phyloP scores from a whole-genome alignment of 1,284 basidiomycete species.

The Trametes polyzona region DNA sequence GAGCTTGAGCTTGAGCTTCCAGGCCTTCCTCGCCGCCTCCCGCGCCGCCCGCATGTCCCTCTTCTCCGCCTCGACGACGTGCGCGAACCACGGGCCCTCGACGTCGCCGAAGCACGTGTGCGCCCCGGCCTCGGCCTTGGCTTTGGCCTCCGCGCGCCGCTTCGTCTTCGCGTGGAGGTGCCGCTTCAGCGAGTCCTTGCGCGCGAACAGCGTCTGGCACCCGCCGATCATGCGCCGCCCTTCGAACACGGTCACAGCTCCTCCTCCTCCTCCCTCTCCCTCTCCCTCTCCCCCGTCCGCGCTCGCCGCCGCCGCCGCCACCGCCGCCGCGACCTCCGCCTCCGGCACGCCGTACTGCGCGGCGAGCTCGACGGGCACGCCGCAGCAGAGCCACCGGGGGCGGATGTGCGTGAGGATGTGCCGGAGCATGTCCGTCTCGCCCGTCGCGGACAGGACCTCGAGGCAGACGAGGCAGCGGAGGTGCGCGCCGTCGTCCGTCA shows the following conservation, averaged over 20 bases:
- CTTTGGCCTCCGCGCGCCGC: neutral
- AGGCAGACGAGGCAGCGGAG: conserved; percentile 17
- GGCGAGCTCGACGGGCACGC: conserved; percentile 15
- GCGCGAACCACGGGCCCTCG: neutral
- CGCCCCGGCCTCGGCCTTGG: neutral
- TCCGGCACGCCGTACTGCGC: conserved; percentile 19
- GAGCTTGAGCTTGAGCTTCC: no score
- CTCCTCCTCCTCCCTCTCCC: conserved; percentile 33
- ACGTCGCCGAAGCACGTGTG: neutral
- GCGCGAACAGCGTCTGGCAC: conserved; percentile 55
- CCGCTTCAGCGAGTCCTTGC: conserved; percentile 58
- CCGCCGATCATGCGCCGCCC: conserved; percentile 50
- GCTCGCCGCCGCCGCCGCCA: no score
- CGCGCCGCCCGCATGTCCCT: neutral
- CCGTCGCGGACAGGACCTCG: conserved; percentile 14
- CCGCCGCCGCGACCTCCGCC: conserved; percentile 45
- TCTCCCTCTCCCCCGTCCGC: neutral
- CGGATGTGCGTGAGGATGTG: conserved; percentile 24
- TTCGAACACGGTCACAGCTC: conserved; percentile 32
- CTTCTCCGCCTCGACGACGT: neutral
- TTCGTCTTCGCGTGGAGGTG: conserved; percentile 43
- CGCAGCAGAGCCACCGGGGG: conserved; percentile 21
- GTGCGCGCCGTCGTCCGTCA: neutral
- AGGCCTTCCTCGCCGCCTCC: no score
- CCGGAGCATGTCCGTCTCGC: conserved; percentile 25